Conservation (phyloP, 208 protist genomes). For the Crithidia fasciculata region DNA sequence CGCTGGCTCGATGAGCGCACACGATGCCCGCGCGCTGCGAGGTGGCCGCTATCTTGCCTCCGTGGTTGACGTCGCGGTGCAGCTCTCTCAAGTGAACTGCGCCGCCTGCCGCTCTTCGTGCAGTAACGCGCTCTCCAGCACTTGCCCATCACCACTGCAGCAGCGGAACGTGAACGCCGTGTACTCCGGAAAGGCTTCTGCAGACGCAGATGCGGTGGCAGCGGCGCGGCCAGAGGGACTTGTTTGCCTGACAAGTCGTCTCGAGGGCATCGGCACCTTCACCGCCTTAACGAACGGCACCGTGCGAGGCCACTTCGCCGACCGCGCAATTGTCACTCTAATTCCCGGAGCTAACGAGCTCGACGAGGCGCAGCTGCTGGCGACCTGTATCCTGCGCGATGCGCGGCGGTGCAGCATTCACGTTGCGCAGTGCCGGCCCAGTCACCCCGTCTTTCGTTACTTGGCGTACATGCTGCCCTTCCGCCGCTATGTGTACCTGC, state of each 20-base stretch:
- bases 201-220: neutral
- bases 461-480: slow-evolving; percentile 75
- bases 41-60: slow-evolving; percentile 34
- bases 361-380: slow-evolving; percentile 64
- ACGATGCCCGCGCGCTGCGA: slow-evolving; percentile 5
- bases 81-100: slow-evolving; percentile 59
- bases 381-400: slow-evolving; percentile 67
- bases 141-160: neutral
- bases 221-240: slow-evolving; percentile 19
- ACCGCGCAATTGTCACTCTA: slow-evolving; percentile 80
- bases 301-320: slow-evolving; percentile 78
- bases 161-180: too few relatives aligned
- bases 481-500: slow-evolving; percentile 56
- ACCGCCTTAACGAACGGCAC: slow-evolving; percentile 83
- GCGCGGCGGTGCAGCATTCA: slow-evolving; percentile 68
- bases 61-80: slow-evolving; percentile 38
- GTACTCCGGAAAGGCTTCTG: neutral
- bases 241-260: slow-evolving; percentile 60
- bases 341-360: slow-evolving; percentile 64
- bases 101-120: slow-evolving; percentile 25
- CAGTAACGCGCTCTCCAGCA: neutral
- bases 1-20: neutral
- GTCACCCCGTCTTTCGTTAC: slow-evolving; percentile 68
- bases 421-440: slow-evolving; percentile 50
- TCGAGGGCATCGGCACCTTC: slow-evolving; percentile 84